Evolutionary conservation across 2,329 filamentous ascomycete species (phyloP).

Genomic region (Ophiosphaerella narmari): DNA sequence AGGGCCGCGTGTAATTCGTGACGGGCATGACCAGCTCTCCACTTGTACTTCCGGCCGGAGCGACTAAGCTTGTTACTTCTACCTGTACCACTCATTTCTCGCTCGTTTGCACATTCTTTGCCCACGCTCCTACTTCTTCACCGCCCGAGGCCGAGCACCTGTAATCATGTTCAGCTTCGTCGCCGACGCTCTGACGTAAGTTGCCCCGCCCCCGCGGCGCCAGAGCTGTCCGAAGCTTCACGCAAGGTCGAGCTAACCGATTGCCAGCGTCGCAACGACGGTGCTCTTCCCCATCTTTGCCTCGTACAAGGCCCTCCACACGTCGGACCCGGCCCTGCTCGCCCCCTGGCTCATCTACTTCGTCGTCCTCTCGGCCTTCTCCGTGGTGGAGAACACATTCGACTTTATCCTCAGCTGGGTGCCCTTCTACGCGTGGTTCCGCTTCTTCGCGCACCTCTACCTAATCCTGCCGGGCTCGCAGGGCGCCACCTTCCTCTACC

Average conservation of each 20-base stretch:
- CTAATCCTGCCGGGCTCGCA: conserved; percentile 98
- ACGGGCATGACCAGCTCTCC: conserved; percentile 17
- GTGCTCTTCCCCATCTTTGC: conserved; percentile 95
- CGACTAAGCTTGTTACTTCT: conserved; percentile 1
- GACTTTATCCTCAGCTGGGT: conserved; percentile 88
- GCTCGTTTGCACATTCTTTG: background rate
- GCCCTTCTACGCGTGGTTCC: conserved; percentile 92
- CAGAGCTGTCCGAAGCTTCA: conserved; percentile 16
- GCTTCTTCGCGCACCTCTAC: conserved; percentile 85
- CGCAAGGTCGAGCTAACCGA: conserved; percentile 18
- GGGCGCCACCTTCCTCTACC: conserved; percentile 84
- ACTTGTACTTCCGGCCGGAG: conserved; percentile 1
- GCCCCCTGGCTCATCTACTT: conserved; percentile 99
- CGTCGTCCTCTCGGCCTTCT: conserved; percentile 83
- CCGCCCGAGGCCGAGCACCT: conserved; percentile 2
- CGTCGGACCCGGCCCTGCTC: conserved; percentile 83
- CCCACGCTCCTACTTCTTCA: conserved; percentile 7
- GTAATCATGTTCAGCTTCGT: conserved; percentile 44
- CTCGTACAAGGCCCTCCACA: conserved; percentile 96
- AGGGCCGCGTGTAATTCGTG: conserved; percentile 2
- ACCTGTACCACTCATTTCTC: background rate
- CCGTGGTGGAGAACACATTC: conserved; percentile 84
- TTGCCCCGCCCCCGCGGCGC: conserved; percentile 35
- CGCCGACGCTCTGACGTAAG: conserved; percentile 46
- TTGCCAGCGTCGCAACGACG: conserved; percentile 60